These are phyloP conservation scores for Colletotrichum sojae DNA, from an alignment of 2,329 filamentous ascomycete species.

Conservation along the genomic window DNA sequence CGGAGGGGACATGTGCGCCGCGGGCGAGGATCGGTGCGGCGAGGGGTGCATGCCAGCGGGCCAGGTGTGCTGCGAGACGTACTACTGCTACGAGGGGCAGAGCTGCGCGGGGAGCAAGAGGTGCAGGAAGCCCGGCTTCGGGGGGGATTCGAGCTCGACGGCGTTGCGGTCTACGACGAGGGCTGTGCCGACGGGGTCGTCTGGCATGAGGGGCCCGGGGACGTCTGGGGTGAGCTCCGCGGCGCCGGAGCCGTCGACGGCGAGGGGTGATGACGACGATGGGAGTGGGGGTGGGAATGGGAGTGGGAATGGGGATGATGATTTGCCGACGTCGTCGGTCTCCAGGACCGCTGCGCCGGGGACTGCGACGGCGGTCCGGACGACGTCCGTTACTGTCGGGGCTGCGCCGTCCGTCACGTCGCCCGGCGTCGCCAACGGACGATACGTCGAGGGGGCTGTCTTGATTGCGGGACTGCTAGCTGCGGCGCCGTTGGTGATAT, in stretches of 20 bases:
- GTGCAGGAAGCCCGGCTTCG: slow-evolving; percentile 15
- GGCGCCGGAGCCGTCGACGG: too few species aligned
- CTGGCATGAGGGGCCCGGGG: too few species aligned
- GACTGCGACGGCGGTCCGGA: neutral
- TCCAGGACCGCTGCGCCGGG: slow-evolving; percentile 25
- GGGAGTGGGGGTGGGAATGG: too few species aligned
- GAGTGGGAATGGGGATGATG: too few species aligned
- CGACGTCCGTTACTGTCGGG: neutral
- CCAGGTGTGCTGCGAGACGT: slow-evolving; percentile 45
- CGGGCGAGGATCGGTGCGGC: slow-evolving; percentile 43
- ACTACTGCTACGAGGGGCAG: slow-evolving; percentile 42
- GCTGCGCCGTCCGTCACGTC: neutral
- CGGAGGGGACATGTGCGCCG: neutral
- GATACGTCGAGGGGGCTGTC: neutral
- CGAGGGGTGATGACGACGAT: neutral
- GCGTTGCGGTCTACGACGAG: neutral
- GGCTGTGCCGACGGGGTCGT: neutral
- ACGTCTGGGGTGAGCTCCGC: too few species aligned
- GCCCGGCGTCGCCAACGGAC: neutral
- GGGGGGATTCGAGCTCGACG: neutral
- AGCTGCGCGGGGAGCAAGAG: slow-evolving; percentile 24
- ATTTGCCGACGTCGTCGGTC: slow-evolving; percentile 7
- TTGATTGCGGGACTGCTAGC: slow-evolving; percentile 24
- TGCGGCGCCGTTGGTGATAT: neutral
- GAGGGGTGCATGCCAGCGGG: slow-evolving; percentile 48